Base-by-base conservation (phyloP, 768 basidiomycete genomes). In the Termitomyces sp. region DNA sequence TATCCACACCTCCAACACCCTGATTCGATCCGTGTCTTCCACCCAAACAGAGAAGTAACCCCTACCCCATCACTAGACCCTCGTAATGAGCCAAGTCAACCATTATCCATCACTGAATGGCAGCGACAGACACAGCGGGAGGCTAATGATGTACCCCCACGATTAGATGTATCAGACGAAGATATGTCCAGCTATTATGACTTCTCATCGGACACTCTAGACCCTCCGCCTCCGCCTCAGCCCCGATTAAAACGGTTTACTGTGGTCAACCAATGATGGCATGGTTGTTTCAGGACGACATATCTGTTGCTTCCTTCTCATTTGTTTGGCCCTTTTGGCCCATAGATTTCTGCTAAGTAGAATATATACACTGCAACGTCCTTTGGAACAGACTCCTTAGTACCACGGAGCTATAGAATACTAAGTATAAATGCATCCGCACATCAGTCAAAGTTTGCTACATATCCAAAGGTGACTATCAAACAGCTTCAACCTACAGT, bases 171-270 rank as follows among this genome's bases (percentile, higher is more conserved):
- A 55, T 67, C 71, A 22, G 71, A 73, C 47, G 69, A 60, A 34
- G 69, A 71, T 31, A 59, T 73, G 49, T 67, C 69, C n/a, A 71
- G 69, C 41, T 69, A 73, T 55, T 73, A 73, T 54, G 70, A 74
- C 22, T 64, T 68, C 47, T 66, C 67, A 44, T 67, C 66, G 5
- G 65, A 64, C 11, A 58, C 54, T 18, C 65, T 65, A 22, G 64
- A 65, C 34, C 61, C 53, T 16, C 58, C 65, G 13, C 54, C 59
- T n/a, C 65, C 62, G 16, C 67, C 65, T 9, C 64, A 61, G 22
- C 68, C 70, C 1, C 66, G 47, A 42, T 55, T 68, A 16, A 67
- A 69, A 48, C 66, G 68, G 33, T 74, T 70, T 54, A 70, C 71
- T 13, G 69, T 74, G 41, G 70, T 72, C 58, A 73, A 74, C 56